Conservation (phyloP, 768 basidiomycete species). For the Boletales sp. region DNA sequence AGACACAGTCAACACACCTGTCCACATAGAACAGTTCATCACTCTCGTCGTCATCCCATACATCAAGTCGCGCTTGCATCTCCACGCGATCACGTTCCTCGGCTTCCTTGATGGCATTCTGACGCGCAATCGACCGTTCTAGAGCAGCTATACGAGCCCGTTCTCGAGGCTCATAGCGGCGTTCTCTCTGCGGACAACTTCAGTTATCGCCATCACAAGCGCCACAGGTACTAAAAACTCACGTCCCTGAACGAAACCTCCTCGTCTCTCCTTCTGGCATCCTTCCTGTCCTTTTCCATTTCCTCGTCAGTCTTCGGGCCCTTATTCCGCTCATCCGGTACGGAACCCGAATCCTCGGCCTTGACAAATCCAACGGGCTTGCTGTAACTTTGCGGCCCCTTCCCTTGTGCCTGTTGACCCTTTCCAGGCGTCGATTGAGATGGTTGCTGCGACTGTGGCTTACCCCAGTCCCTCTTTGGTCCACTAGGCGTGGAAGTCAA, state of each 20-base stretch:
- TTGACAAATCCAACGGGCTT: slow-evolving; percentile 85
- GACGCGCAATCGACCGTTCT: slow-evolving; percentile 72
- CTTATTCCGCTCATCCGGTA: slow-evolving; percentile 35
- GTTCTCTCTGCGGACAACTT: slow-evolving; percentile 62
- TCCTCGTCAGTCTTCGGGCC: slow-evolving; percentile 80
- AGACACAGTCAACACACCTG: slow-evolving; percentile 49
- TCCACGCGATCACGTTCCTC: slow-evolving; percentile 80
- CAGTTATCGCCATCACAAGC: no score
- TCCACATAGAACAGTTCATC: slow-evolving; percentile 93
- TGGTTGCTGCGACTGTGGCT: slow-evolving; percentile 37
- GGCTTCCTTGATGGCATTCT: slow-evolving; percentile 66
- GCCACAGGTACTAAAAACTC: slow-evolving; percentile 30
- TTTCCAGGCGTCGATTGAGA: slow-evolving; percentile 34
- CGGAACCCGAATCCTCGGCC: slow-evolving; percentile 48
- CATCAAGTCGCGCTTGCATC: slow-evolving; percentile 75
- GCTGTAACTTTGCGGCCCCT: slow-evolving; percentile 71
- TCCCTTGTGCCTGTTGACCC: slow-evolving; percentile 53
- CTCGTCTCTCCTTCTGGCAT: slow-evolving; percentile 70
- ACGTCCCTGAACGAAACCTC: slow-evolving; percentile 87
- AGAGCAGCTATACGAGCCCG: slow-evolving; percentile 72
- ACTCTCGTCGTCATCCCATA: slow-evolving; percentile 92
- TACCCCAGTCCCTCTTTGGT: slow-evolving; percentile 82
- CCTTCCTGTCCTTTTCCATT: slow-evolving; percentile 77
- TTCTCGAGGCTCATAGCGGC: slow-evolving; percentile 90
- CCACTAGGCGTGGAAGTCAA: slow-evolving; percentile 54